Evolutionary conservation across 2,329 filamentous ascomycete species (phyloP), one percentile per base, ranked within the genome.

Genomic region (Cytospora piceae): DNA sequence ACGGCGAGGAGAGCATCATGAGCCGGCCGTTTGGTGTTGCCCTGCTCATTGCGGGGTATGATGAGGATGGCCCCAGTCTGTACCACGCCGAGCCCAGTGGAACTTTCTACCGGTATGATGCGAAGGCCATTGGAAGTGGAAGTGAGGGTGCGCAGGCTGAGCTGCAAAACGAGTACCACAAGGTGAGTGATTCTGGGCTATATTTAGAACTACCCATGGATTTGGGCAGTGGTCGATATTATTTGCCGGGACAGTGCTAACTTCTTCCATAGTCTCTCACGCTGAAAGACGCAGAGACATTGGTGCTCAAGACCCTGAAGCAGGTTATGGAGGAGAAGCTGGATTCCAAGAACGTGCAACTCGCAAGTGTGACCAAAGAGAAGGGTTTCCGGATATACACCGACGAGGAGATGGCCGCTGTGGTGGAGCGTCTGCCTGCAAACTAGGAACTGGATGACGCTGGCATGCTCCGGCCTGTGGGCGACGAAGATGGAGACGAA

Each of bases 301-400:
- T 99, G 71, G 94, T 97, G 60, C 84, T 99, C 75, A 98, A 98
- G 87, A 99, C 95, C 46, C 80, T 99, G 78, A 99, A 98, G 86
- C 95, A 99, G 82, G 95, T 99, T 72, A 99, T 99, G 95, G 95
- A 99, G 82, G 95, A 99, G 88, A 99, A 99, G 84, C 85, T 99
- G 68, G 95, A 99, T 77, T 87, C 93, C 70, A 99, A 99, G 87
- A 99, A 99, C 76, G 95, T 99, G 71, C 95, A 99, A 83, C 81
- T 99, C 72, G 95, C 95, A 62, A 98, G 94, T 76, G 95, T 99
- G 65, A 99, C 95, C 69, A 96, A 94, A 85, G 94, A 97, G 71
- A 94, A 92, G 81, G 95, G 95, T 64, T 99, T 99, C 86, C 90
- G 93, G 82, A 97, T 99, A 88, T 99, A 99, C 84, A 91, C 90